A percentile compares a stretch with the other conserved stretches of the same genome.
Evolutionary conservation across 2,329 filamentous ascomycete genomes (phyloP).

Genomic region (Colletotrichum liaoningense): DNA sequence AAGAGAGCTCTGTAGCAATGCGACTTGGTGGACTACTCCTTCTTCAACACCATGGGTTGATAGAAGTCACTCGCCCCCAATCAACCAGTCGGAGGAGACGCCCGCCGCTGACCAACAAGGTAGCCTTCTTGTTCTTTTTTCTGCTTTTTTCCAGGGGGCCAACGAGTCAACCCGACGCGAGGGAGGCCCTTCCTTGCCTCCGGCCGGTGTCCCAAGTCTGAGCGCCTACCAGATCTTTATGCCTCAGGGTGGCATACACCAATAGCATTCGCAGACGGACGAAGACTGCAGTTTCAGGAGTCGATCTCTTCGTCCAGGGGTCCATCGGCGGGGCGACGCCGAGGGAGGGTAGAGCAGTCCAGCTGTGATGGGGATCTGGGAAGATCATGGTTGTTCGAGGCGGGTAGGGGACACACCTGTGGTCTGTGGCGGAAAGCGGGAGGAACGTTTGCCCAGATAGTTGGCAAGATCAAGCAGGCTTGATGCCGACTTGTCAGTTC

Average conservation of each 20-base stretch:
- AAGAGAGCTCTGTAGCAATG: constrained; percentile 10
- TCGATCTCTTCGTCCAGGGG: constrained; percentile 35
- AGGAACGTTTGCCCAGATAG: constrained; percentile 13
- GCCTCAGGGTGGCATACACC: constrained; percentile 32
- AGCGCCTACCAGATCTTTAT: constrained; percentile 34
- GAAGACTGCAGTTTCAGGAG: constrained; percentile 37
- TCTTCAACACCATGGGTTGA: neutral
- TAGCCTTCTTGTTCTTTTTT: constrained; percentile 3
- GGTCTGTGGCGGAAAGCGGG: constrained; percentile 13
- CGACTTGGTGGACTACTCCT: neutral
- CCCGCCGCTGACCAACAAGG: constrained; percentile 14
- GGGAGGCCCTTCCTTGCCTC: constrained; percentile 25
- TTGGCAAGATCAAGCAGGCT: constrained; percentile 21
- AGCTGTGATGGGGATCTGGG: constrained; percentile 1
- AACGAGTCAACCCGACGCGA: constrained; percentile 29
- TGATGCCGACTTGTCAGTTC: constrained; percentile 9
- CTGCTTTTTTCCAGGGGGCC: constrained; percentile 10
- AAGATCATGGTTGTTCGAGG: constrained; percentile 23
- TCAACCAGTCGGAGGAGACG: constrained; percentile 31
- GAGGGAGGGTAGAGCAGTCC: neutral
- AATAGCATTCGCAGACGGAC: constrained; percentile 26
- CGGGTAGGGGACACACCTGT: neutral
- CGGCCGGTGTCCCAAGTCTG: constrained; percentile 31
- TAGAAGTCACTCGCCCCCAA: neutral
- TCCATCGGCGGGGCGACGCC: constrained; percentile 32